A percentile compares a stretch with the other conserved stretches of the same genome.
phyloP scores from a whole-genome alignment of 768 basidiomycete species.

The Hygrophorus russula region DNA sequence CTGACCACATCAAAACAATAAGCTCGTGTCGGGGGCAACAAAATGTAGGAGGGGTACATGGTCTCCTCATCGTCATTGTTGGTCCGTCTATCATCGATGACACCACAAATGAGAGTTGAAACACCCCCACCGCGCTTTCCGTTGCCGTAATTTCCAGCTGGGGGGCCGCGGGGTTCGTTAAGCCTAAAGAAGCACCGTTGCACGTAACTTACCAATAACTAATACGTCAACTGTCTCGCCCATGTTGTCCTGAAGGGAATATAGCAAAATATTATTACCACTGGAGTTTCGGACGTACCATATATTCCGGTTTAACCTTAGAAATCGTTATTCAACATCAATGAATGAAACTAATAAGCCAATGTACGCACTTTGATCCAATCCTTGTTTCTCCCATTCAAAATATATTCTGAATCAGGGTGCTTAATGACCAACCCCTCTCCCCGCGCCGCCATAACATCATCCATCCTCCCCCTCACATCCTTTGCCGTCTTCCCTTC shows the following conservation, averaged over 20 bases:
- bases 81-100: constrained; percentile 59
- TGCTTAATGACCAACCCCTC: constrained; percentile 94
- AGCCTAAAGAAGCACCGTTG: background rate
- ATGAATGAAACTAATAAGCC: background rate
- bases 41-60: constrained; percentile 30
- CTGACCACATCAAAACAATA: constrained; percentile 24
- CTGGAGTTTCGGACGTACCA: constrained; percentile 32
- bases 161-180: constrained; percentile 1
- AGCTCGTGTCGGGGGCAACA: background rate
- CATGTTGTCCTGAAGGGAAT: constrained; percentile 61
- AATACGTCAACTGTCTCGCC: constrained; percentile 89
- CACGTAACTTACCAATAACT: constrained; percentile 57
- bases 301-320: constrained; percentile 80
- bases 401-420: constrained; percentile 62
- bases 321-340: background rate
- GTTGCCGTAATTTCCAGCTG: constrained; percentile 82
- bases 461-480: constrained; percentile 69
- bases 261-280: background rate
- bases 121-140: constrained; percentile 82
- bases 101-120: constrained; percentile 82
- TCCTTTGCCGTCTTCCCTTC: constrained; percentile 74
- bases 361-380: constrained; percentile 78
- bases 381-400: constrained; percentile 81
- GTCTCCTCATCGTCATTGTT: constrained; percentile 49
- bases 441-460: constrained; percentile 74